Conservation (phyloP, 2,329 filamentous ascomycete genomes). For the Phialophora verrucosa region DNA sequence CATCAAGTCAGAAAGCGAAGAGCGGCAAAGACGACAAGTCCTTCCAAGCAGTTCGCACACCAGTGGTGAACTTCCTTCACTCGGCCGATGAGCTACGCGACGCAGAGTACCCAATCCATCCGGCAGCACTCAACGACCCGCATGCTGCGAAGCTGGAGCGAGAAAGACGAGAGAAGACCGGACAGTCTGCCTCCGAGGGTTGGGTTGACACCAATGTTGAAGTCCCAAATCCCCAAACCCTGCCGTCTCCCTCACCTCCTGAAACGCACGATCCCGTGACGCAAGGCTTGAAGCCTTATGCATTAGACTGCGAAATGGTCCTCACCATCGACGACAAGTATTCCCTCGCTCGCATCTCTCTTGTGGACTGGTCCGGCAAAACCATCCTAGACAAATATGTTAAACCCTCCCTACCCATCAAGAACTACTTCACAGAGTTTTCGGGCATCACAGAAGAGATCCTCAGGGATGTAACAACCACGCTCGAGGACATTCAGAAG, state of each 20-base stretch:
- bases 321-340: conserved; percentile 79
- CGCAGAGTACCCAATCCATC: conserved; percentile 85
- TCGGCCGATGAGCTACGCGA: conserved; percentile 75
- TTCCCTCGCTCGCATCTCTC: conserved; percentile 85
- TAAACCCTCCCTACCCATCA: conserved; percentile 85
- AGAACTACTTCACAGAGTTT: conserved; percentile 86
- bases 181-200: conserved; percentile 61
- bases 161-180: conserved; percentile 57
- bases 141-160: conserved; percentile 61
- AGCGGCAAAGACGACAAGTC: conserved; percentile 63
- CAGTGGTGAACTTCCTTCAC: conserved; percentile 79
- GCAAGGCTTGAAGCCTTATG: conserved; percentile 76
- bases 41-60: conserved; percentile 76
- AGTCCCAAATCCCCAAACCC: conserved; percentile 58
- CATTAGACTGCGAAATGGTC: conserved; percentile 98
- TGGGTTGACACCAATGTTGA: conserved; percentile 82
- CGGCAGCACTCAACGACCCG: conserved; percentile 68
- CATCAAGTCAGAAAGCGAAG: conserved; percentile 66
- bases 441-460: conserved; percentile 91
- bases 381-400: conserved; percentile 88
- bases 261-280: conserved; percentile 59
- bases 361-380: conserved; percentile 82
- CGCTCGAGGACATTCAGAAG: conserved; percentile 78
- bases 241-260: conserved; percentile 1
- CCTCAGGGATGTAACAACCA: conserved; percentile 82